These are phyloP conservation scores for Coprinopsis marcescibilis DNA, from an alignment of 768 basidiomycete species.

Conservation along the genomic window DNA sequence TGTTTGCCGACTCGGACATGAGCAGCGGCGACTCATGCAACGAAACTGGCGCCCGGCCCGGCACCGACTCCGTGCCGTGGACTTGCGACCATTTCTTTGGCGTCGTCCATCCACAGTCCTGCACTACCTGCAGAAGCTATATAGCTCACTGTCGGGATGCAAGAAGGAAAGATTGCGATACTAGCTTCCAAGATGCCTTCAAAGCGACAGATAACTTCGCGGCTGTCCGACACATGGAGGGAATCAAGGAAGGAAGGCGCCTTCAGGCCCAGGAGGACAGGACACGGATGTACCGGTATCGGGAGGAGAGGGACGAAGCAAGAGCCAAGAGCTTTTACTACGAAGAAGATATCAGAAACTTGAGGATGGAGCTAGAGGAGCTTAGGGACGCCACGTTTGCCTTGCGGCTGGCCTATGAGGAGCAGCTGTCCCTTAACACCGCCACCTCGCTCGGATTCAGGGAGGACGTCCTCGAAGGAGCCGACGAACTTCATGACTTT, in stretches of 20 bases:
- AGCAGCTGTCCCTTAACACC: constrained; percentile 1
- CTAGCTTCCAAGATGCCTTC: constrained; percentile 11
- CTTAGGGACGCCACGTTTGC: constrained; percentile 20
- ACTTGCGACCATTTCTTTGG: constrained; percentile 14
- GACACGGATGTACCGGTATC: constrained; percentile 14
- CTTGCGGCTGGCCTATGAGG: constrained; percentile 19
- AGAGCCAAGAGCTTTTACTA: constrained; percentile 6
- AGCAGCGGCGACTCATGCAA: no score
- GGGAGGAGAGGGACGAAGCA: constrained; percentile 19
- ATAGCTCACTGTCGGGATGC: constrained; percentile 13
- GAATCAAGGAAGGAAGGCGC: constrained; percentile 14
- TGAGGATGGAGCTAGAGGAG: constrained; percentile 15
- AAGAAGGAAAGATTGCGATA: constrained; percentile 1
- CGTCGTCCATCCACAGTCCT: constrained; percentile 14
- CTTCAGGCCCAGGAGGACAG: constrained; percentile 13
- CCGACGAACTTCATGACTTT: no score
- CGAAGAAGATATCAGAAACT: constrained; percentile 12
- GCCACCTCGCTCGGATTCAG: no score
- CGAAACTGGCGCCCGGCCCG: neutral
- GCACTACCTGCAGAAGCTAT: constrained; percentile 13
- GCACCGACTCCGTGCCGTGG: constrained; percentile 4
- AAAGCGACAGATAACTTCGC: constrained; percentile 11
- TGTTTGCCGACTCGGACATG: no score
- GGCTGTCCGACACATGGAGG: constrained; percentile 12
- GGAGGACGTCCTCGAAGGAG: no score